These are phyloP conservation scores for Stagonosporopsis chrysanthemi DNA, from an alignment of 2,329 filamentous ascomycete species.

Conservation along the genomic window DNA sequence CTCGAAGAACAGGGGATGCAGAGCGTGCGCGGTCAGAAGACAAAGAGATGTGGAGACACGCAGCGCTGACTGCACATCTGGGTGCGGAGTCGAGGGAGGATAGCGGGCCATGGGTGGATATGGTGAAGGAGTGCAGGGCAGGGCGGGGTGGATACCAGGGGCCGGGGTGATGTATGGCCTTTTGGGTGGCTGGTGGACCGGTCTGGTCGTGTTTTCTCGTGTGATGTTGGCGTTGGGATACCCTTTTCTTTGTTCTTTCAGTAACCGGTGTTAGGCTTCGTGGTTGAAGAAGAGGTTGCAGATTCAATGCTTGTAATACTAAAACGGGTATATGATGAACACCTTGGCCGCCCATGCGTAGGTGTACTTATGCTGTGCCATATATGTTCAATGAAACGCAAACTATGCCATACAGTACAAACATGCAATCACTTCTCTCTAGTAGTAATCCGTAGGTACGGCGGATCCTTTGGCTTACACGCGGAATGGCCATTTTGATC, in stretches of 20 bases:
- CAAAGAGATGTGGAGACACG: background rate
- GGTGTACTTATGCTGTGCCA: background rate
- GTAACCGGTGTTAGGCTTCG: background rate
- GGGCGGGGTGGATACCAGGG: slow-evolving; percentile 2
- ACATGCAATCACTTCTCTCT: slow-evolving; percentile 25
- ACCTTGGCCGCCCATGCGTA: background rate
- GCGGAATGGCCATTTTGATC: slow-evolving; percentile 52
- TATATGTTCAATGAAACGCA: background rate
- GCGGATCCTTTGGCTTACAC: slow-evolving; percentile 49
- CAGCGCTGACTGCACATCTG: slow-evolving; percentile 1
- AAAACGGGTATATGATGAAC: slow-evolving; percentile 3
- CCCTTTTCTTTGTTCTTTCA: background rate
- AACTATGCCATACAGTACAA: background rate
- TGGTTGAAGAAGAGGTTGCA: background rate
- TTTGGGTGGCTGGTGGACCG: background rate
- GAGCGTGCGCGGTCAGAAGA: background rate
- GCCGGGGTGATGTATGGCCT: background rate
- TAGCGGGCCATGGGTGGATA: background rate
- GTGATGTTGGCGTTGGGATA: background rate
- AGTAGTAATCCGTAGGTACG: slow-evolving; percentile 52
- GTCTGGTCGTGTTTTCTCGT: background rate
- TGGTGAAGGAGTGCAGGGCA: background rate
- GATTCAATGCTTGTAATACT: background rate
- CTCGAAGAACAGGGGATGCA: background rate
- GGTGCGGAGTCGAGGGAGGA: background rate